Evolutionary conservation across 345 rosid genomes (phyloP), one percentile per base, ranked within the genome.

Genomic region (Murraya koenigii): DNA sequence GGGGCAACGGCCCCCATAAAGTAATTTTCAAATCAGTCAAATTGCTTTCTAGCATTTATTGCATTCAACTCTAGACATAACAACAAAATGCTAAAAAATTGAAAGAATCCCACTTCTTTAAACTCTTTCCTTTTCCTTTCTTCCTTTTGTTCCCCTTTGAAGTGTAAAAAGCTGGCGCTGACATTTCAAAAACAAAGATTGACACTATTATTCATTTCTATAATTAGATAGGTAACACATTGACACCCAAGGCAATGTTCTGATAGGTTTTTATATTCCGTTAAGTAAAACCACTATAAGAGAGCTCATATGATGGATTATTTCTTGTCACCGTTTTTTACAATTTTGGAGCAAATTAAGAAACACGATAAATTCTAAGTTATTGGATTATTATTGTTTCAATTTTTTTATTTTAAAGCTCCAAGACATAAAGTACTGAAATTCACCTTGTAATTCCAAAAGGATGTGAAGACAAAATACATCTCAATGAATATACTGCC

Each of bases 401-500:
- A 6, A 15, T 52, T 38, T 41, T 58, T 60, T 60, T 41, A 25
- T 20, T 44, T 44, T 20, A 5, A 60, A 61, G 68, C 55, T 47
- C 56, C 56, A 63, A 22, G 70, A 44, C 32, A 44, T 2, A 13
- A 58, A 11, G 47, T 23, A 35, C 28, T n/a, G 30, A 75, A 59
- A 22, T 64, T 87, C 84, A 94, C 98, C 98, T 92, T 94, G 96
- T 94, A 94, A 76, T 94, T 94, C 98, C 98, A 94, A 85, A 94
- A 94, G 79, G 98, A 94, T 13, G 98, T 94, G 89, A 94, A 94
- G 84, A 94, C 97, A 78, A 94, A 94, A 82, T 94, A 94, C 97
- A 94, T 94, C 88, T 94, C 98, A 30, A 94, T 94, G 84, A 94
- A 94, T 79, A 94, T 94, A 89, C 98, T 94, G 79, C 97, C 98